Evolutionary conservation across 75 land plant genomes (phyloP).

Genomic region (Isoetes taiwanensis): DNA sequence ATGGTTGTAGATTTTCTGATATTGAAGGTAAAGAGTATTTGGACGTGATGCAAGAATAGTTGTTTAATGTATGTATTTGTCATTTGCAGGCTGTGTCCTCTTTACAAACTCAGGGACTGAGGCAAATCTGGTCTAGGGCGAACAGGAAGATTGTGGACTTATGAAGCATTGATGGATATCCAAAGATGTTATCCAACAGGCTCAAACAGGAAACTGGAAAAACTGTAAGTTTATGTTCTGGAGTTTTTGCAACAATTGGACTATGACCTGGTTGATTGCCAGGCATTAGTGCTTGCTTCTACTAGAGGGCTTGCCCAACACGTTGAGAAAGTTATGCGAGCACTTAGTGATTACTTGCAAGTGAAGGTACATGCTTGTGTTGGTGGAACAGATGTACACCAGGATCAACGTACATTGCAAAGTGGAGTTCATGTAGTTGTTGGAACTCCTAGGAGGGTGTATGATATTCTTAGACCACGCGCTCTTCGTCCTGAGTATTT

Average conservation of each 20-base stretch:
- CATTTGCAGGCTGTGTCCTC: constrained; percentile 85
- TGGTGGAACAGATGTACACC: constrained; percentile 61
- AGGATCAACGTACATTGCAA: constrained; percentile 55
- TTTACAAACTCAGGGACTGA: constrained; percentile 83
- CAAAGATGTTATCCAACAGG: constrained; percentile 69
- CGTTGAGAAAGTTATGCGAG: constrained; percentile 78
- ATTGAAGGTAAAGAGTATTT: constrained; percentile 77
- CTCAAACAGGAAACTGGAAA: constrained; percentile 70
- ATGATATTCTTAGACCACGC: constrained; percentile 16
- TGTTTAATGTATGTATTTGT: too few species aligned
- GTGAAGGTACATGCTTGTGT: constrained; percentile 83
- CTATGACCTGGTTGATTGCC: constrained; percentile 19
- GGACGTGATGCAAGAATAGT: constrained; percentile 67
- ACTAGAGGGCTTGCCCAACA: constrained; percentile 73
- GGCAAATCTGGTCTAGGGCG: constrained; percentile 92
- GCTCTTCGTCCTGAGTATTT: constrained; percentile 15
- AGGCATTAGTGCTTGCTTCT: constrained; percentile 57
- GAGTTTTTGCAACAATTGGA: constrained; percentile 51
- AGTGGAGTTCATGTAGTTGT: constrained; percentile 80
- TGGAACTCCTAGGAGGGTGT: constrained; percentile 76
- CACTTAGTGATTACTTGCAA: constrained; percentile 66
- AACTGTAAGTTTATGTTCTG: constrained; percentile 5
- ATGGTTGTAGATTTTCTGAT: constrained; percentile 72
- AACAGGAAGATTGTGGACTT: constrained; percentile 78
- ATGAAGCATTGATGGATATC: constrained; percentile 60